Evolutionary conservation across 2,329 filamentous ascomycete species (phyloP).

Genomic region (Rhynchosporium agropyri): DNA sequence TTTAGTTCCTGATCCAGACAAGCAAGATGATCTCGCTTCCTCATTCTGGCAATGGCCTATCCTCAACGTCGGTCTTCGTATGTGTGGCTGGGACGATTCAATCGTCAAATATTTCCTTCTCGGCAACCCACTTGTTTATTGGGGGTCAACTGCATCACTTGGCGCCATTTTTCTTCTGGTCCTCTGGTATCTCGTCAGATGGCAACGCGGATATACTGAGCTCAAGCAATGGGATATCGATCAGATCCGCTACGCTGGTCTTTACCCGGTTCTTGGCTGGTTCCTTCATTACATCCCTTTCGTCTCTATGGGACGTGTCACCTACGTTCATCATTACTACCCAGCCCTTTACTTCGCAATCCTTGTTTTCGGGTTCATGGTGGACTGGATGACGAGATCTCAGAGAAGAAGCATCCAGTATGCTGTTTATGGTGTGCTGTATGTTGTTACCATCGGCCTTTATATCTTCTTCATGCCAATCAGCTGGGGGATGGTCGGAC

Average conservation of each 20-base stretch:
- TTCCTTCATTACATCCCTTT: constrained; percentile 96
- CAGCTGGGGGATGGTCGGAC: constrained; percentile 92
- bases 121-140: constrained; percentile 95
- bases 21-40: constrained; percentile 97
- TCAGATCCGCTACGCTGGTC: constrained; percentile 88
- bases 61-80: constrained; percentile 90
- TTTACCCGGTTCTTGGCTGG: constrained; percentile 94
- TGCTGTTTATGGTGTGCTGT: constrained; percentile 73
- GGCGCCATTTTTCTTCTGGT: constrained; percentile 72
- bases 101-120: constrained; percentile 98
- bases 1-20: constrained; percentile 94
- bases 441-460: constrained; percentile 73
- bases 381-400: constrained; percentile 79
- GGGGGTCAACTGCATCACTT: constrained; percentile 83
- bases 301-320: constrained; percentile 96
- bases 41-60: constrained; percentile 99
- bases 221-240: constrained; percentile 81
- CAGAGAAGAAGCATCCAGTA: constrained; percentile 66
- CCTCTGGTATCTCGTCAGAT: constrained; percentile 85
- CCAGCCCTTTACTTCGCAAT: constrained; percentile 98
- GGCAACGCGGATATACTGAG: constrained; percentile 92
- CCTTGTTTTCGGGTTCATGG: constrained; percentile 80
- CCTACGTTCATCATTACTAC: constrained; percentile 99
- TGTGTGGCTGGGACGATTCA: constrained; percentile 97
- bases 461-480: constrained; percentile 92